phyloP scores from a whole-genome alignment of 768 basidiomycete genomes.

The Tricholoma bakamatsutake region DNA sequence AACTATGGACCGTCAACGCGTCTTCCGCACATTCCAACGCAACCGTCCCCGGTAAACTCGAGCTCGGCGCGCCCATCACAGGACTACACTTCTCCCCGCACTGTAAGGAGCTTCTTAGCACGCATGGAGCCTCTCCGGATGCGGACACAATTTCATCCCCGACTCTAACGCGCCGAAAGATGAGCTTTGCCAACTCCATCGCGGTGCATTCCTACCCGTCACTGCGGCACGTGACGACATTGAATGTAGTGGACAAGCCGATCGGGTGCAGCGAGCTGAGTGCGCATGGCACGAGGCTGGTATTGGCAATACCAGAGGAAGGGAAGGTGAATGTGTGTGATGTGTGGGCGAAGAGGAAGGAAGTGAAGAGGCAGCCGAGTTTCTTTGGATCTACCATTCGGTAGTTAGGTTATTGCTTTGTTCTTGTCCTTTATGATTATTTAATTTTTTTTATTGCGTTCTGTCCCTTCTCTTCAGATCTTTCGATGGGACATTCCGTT shows the following conservation, averaged over 20 bases:
- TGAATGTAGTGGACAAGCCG: constrained; percentile 38
- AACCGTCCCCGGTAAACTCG: constrained; percentile 36
- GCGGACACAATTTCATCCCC: constrained; percentile 1
- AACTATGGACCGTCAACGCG: constrained; percentile 49
- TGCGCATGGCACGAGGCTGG: constrained; percentile 45
- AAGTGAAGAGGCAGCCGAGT: constrained; percentile 27
- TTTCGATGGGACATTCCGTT: neutral
- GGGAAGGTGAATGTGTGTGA: constrained; percentile 63
- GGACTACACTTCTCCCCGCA: constrained; percentile 72
- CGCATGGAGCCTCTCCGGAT: constrained; percentile 45
- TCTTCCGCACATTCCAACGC: constrained; percentile 39
- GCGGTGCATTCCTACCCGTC: constrained; percentile 56
- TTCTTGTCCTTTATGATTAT: neutral
- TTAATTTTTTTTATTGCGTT: neutral
- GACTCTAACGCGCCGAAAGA: constrained; percentile 11
- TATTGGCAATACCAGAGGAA: constrained; percentile 58
- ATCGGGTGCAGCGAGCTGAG: constrained; percentile 53
- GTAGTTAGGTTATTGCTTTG: constrained; percentile 6
- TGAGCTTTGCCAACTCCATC: constrained; percentile 30
- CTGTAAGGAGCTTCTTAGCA: constrained; percentile 80
- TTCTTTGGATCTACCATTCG: constrained; percentile 25
- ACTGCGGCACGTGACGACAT: constrained; percentile 46
- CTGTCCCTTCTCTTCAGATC: neutral
- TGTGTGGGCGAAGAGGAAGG: constrained; percentile 42
- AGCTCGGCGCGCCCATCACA: constrained; percentile 55